Conservation (phyloP, 2,329 filamentous ascomycete species). For the Thermochaetoides dissita region DNA sequence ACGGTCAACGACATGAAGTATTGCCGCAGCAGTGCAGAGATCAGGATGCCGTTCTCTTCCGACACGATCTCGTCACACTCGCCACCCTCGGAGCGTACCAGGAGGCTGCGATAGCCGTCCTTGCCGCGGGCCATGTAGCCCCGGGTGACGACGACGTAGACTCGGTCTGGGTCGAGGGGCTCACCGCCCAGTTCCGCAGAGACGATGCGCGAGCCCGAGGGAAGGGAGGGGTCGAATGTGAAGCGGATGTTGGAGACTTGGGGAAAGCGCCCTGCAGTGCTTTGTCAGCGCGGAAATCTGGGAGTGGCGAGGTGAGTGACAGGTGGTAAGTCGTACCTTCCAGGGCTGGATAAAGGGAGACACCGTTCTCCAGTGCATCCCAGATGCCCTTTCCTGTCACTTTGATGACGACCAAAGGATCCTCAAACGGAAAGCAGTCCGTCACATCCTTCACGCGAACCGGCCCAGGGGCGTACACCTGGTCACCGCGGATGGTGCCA, state of each 20-base stretch:
- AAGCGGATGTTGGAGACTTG: conserved; percentile 77
- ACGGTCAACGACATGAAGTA: conserved; percentile 83
- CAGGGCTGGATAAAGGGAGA: conserved; percentile 66
- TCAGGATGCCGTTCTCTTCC: conserved; percentile 76
- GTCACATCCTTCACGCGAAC: conserved; percentile 69
- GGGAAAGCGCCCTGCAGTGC: conserved; percentile 47
- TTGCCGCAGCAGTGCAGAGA: conserved; percentile 74
- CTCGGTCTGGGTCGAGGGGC: conserved; percentile 45
- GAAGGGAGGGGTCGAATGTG: conserved; percentile 51
- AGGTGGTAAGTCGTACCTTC: conserved; percentile 39
- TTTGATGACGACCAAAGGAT: conserved; percentile 67
- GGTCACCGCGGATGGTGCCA: conserved; percentile 76
- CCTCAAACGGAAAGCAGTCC: conserved; percentile 84
- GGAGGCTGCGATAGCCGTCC: conserved; percentile 65
- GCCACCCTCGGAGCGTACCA: conserved; percentile 65
- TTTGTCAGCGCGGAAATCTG: conserved; percentile 1
- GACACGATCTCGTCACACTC: conserved; percentile 63
- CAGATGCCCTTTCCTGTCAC: conserved; percentile 58
- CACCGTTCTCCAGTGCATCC: conserved; percentile 72
- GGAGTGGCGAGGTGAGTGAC: neutral
- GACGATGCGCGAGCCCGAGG: conserved; percentile 48
- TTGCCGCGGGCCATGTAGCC: conserved; percentile 85
- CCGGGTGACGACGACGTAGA: conserved; percentile 64
- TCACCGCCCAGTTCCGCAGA: conserved; percentile 46
- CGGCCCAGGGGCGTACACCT: conserved; percentile 72